Evolutionary conservation across 2,329 filamentous ascomycete genomes (phyloP).

Genomic region (Myriosclerotinia duriaeana): DNA sequence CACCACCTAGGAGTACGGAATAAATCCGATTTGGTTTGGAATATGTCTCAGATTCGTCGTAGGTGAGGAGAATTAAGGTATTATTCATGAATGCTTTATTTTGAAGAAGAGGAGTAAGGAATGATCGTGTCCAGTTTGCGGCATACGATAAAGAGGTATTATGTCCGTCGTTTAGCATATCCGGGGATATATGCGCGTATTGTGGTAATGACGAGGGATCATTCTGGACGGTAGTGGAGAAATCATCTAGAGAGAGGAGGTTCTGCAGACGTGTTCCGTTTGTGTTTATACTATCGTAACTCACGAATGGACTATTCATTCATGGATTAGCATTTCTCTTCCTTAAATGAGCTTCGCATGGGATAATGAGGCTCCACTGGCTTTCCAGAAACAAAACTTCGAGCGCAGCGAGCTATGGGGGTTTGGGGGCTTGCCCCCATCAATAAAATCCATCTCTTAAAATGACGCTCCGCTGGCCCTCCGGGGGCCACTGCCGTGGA

Average conservation of each 20-base stretch:
- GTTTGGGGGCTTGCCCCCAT: no score
- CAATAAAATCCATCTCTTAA: no score
- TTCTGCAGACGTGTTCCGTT: conserved; percentile 53
- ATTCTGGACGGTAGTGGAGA: conserved; percentile 56
- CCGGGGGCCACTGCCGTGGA: conserved; percentile 20
- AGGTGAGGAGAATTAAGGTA: conserved; percentile 58
- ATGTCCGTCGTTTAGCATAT: conserved; percentile 67
- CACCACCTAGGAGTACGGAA: conserved; percentile 55
- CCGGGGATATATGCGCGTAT: conserved; percentile 62
- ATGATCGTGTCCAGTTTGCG: conserved; percentile 52
- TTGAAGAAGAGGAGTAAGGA: conserved; percentile 54
- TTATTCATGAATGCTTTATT: conserved; percentile 52
- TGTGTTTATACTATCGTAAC: conserved; percentile 55
- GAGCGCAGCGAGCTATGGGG: no score
- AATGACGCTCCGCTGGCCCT: conserved; percentile 3
- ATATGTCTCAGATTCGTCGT: conserved; percentile 58
- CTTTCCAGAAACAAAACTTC: no score
- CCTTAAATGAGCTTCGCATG: background rate
- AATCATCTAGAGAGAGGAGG: conserved; percentile 62
- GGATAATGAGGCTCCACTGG: conserved; percentile 7
- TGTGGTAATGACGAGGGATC: conserved; percentile 56
- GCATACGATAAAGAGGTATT: conserved; percentile 54
- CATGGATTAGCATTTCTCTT: conserved; percentile 19
- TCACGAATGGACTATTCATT: conserved; percentile 43
- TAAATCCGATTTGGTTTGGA: conserved; percentile 53